phyloP scores from a whole-genome alignment of 176 grass and related monocot species.

The Oryza meridionalis region DNA sequence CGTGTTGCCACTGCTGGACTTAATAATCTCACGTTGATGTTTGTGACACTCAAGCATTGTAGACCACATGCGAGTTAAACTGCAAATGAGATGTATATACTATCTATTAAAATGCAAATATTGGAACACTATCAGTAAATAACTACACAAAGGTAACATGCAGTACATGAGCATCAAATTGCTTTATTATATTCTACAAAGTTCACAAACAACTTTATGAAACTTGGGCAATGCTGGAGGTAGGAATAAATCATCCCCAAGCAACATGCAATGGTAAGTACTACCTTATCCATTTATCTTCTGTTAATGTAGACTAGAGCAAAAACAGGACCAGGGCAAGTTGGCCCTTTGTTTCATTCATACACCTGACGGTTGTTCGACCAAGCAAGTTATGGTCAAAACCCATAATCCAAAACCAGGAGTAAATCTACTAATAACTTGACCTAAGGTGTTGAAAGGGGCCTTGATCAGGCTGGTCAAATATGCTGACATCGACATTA shows the following conservation, averaged over 20 bases:
- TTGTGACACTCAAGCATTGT: conserved; percentile 82
- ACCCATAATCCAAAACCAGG: background rate
- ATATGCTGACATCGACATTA: background rate
- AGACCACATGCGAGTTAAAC: conserved; percentile 85
- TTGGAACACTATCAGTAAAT: background rate
- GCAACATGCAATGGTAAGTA: background rate
- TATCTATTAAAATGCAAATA: conserved; percentile 35
- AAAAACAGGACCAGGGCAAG: conserved; percentile 16
- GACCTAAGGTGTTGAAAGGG: conserved; percentile 10
- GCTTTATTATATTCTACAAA: background rate
- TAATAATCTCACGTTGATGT: conserved; percentile 62
- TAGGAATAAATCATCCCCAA: conserved; percentile 16
- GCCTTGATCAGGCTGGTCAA: background rate
- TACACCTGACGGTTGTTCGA: background rate
- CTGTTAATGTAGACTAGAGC: background rate
- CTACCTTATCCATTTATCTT: background rate
- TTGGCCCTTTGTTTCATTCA: background rate
- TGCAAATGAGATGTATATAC: conserved; percentile 43
- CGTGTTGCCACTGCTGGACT: conserved; percentile 55
- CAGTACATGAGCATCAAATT: conserved; percentile 6
- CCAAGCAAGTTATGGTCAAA: background rate
- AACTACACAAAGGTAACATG: background rate
- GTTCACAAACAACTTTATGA: conserved; percentile 8
- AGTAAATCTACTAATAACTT: background rate
- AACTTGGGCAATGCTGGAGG: background rate